Evolutionary conservation across 1,139 yeast genomes (phyloP).

Genomic region (Saccharomyces uvarum): DNA sequence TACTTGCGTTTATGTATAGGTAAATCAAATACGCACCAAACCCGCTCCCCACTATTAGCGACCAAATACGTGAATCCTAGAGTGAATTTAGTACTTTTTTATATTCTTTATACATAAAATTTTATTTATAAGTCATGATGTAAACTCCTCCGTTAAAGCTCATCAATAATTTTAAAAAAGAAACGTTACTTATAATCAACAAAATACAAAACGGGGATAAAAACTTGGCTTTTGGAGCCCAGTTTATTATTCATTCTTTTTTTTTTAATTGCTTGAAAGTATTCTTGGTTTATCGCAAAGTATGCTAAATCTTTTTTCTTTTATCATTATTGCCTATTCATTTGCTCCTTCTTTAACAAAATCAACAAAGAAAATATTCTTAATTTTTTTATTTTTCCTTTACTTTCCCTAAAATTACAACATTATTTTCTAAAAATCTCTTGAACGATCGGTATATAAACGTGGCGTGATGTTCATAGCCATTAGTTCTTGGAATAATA

Average conservation of each 20-base stretch:
- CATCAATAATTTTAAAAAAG: neutral
- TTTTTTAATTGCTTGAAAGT: neutral
- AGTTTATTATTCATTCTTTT: neutral
- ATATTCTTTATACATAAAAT: neutral
- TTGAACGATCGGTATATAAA: conserved; percentile 58
- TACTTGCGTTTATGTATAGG: neutral
- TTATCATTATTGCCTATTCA: neutral
- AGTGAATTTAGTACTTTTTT: neutral
- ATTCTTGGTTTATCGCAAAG: neutral
- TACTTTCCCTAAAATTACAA: conserved; percentile 2
- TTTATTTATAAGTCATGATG: neutral
- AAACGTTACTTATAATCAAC: neutral
- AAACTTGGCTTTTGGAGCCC: neutral
- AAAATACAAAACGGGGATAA: neutral
- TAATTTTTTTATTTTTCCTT: conserved; percentile 7
- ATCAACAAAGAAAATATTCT: neutral
- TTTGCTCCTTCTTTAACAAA: neutral
- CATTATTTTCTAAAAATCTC: conserved; percentile 24
- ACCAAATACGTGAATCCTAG: neutral
- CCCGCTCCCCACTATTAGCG: too few species aligned
- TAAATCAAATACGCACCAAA: neutral
- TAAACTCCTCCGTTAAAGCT: neutral
- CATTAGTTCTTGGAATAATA: conserved; percentile 95
- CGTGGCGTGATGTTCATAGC: conserved; percentile 95
- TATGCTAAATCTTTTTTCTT: neutral